Evolutionary conservation across 208 protist species (phyloP).

Genomic region (Trypanosoma mega): DNA sequence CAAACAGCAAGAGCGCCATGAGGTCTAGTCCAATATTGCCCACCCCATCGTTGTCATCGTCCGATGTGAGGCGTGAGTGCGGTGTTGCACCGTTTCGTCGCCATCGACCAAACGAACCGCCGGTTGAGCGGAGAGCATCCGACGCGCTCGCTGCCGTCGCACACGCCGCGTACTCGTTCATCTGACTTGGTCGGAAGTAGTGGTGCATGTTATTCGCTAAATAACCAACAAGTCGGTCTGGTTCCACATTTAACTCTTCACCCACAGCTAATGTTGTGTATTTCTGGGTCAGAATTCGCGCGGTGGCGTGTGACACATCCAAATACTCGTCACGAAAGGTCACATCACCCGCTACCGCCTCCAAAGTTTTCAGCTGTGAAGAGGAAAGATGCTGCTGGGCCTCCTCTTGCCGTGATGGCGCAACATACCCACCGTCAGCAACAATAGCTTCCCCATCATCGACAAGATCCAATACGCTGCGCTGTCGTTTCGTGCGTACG

Average conservation of each 20-base stretch:
- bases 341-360: conserved; percentile 10
- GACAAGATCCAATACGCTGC: conserved; percentile 30
- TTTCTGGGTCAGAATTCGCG: conserved; percentile 78
- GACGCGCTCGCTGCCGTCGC: conserved; percentile 44
- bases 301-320: conserved; percentile 71
- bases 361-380: too few relatives aligned
- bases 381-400: too few relatives aligned
- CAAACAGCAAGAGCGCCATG: conserved; percentile 47
- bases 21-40: conserved; percentile 36
- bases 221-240: conserved; percentile 68
- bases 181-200: conserved; percentile 63
- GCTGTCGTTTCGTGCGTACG: not conserved
- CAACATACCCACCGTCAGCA: too few relatives aligned
- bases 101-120: conserved; percentile 20
- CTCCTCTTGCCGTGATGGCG: too few relatives aligned
- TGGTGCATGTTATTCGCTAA: conserved; percentile 65
- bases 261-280: conserved; percentile 58
- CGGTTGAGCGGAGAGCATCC: conserved; percentile 49
- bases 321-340: conserved; percentile 71
- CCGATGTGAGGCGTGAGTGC: conserved; percentile 34
- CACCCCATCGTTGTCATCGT: conserved; percentile 38
- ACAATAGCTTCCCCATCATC: too few relatives aligned
- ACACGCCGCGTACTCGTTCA: conserved; percentile 50
- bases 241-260: conserved; percentile 50
- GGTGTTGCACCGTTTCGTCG: conserved; percentile 7